Evolutionary conservation across 192 early-diverging fungal species (phyloP).

Genomic region (Backusella westeae): DNA sequence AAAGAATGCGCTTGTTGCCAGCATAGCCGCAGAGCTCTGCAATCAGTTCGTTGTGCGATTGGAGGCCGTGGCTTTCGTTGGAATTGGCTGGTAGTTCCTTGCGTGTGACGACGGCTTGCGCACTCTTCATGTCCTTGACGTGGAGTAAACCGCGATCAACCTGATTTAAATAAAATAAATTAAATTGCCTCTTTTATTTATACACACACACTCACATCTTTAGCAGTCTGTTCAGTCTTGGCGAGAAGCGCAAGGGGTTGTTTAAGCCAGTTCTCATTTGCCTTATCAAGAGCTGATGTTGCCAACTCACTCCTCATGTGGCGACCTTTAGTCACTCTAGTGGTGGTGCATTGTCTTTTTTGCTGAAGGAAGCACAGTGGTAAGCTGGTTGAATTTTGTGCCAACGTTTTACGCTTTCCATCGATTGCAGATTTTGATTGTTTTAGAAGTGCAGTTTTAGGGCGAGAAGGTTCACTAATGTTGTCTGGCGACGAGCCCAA

Average conservation of each 20-base stretch:
- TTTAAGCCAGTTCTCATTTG: conserved; percentile 14
- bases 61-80: neutral
- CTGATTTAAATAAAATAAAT: neutral
- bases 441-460: neutral
- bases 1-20: neutral
- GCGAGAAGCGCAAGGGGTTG: neutral
- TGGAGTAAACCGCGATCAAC: neutral
- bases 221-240: neutral
- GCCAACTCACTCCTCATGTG: neutral
- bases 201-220: neutral
- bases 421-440: neutral
- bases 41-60: neutral
- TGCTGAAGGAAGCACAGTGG: neutral
- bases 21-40: neutral
- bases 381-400: neutral
- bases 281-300: conserved; percentile 10
- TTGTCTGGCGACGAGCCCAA: neutral
- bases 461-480: neutral
- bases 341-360: neutral
- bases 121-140: neutral
- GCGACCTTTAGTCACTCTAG: neutral
- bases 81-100: neutral
- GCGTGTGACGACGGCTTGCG: neutral
- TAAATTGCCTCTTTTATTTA: neutral
- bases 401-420: neutral